Percentiles rank a stretch among this genome's conserved stretches.
phyloP scores from a whole-genome alignment of 108 stramenopile species.

The Nannochloropsis gaditana region DNA sequence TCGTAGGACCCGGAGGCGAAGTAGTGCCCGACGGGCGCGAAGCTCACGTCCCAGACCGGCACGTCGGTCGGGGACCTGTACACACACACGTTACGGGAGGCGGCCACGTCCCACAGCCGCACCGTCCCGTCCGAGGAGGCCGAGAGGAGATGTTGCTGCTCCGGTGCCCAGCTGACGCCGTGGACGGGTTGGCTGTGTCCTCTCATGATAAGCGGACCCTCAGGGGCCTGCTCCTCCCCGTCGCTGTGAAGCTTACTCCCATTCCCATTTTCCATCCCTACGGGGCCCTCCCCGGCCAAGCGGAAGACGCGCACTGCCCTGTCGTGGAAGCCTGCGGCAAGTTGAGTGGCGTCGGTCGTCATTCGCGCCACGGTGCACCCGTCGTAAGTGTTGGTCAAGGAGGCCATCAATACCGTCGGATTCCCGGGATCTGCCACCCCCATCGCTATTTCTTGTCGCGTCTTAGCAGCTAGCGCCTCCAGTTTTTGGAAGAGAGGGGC shows the following conservation, averaged over 20 bases:
- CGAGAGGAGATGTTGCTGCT: constrained; percentile 38
- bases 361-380: constrained; percentile 2
- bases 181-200: constrained; percentile 30
- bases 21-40: constrained; percentile 76
- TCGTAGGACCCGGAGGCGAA: constrained; percentile 87
- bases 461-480: neutral
- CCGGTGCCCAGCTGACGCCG: constrained; percentile 38
- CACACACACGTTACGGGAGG: constrained; percentile 21
- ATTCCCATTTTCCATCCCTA: constrained; percentile 25
- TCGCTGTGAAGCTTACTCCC: neutral
- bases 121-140: constrained; percentile 47
- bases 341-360: constrained; percentile 24
- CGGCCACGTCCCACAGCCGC: constrained; percentile 50
- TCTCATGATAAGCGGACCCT: constrained; percentile 15
- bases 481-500: neutral
- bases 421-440: neutral
- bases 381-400: constrained; percentile 10
- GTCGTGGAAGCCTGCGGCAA: constrained; percentile 56
- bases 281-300: constrained; percentile 33
- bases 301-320: constrained; percentile 48
- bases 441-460: neutral
- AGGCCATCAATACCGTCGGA: neutral
- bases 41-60: constrained; percentile 53
- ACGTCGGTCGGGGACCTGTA: constrained; percentile 27
- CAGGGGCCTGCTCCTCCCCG: neutral